Conservation (phyloP, 768 basidiomycete genomes). For the Psilocybe subaeruginosa region DNA sequence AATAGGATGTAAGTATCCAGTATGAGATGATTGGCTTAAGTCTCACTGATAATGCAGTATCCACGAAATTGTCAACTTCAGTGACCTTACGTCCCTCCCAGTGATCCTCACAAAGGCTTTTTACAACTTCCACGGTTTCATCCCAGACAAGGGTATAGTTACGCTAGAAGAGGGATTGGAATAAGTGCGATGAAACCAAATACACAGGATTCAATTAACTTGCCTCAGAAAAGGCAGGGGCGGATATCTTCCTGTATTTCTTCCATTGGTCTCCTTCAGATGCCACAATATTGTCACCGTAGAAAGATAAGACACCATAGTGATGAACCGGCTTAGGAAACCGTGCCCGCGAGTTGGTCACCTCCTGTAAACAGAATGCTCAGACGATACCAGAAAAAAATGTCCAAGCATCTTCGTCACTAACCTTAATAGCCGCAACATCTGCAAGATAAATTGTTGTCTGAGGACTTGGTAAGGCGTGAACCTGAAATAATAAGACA, state of each 20-base stretch:
- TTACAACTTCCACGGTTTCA: conserved; percentile 42
- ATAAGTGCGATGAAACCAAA: neutral
- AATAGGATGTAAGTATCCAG: neutral
- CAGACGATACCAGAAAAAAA: neutral
- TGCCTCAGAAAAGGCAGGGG: conserved; percentile 68
- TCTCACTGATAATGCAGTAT: conserved; percentile 58
- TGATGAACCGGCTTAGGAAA: conserved; percentile 59
- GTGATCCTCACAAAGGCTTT: conserved; percentile 46
- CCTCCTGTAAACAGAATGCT: conserved; percentile 39
- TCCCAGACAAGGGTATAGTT: conserved; percentile 55
- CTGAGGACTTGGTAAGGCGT: conserved; percentile 23
- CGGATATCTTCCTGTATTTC: conserved; percentile 61
- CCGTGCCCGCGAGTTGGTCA: conserved; percentile 46
- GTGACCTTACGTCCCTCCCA: conserved; percentile 48
- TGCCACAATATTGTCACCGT: conserved; percentile 63
- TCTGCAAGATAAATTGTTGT: conserved; percentile 36
- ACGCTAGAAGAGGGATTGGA: conserved; percentile 27
- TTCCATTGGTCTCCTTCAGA: conserved; percentile 71
- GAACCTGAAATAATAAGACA: conserved; percentile 20
- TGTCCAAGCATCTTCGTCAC: neutral
- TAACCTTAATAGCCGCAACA: conserved; percentile 41
- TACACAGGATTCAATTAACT: neutral
- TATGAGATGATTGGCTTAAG: neutral
- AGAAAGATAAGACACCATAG: conserved; percentile 50
- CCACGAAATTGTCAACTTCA: conserved; percentile 45